Percentiles rank a stretch among this genome's conserved stretches.
Conservation (phyloP, 345 rosid species). For the Dipteronia dyeriana region DNA sequence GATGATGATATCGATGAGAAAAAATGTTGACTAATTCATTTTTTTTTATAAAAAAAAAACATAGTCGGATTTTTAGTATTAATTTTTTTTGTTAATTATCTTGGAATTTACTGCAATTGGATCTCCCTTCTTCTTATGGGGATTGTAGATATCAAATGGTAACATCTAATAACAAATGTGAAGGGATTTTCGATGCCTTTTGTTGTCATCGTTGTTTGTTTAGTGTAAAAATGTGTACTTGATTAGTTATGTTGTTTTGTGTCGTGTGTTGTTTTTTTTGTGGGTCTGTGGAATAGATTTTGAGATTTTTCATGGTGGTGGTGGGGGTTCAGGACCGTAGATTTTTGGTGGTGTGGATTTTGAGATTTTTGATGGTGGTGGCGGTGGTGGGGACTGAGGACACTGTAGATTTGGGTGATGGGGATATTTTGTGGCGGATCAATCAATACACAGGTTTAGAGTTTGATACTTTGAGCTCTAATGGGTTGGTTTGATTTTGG, state of each 20-base stretch:
- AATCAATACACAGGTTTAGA: no score
- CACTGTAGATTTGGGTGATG: no score
- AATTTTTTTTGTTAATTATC: background rate
- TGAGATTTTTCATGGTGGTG: background rate
- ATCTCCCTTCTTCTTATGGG: constrained; percentile 9
- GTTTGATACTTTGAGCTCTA: no score
- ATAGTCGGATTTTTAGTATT: no score
- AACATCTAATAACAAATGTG: constrained; percentile 20
- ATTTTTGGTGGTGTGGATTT: constrained; percentile 17
- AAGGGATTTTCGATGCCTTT: background rate
- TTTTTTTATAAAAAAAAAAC: background rate
- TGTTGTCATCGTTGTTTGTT: background rate
- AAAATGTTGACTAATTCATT: background rate
- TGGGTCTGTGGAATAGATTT: background rate
- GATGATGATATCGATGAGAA: constrained; percentile 13
- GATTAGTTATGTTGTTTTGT: background rate
- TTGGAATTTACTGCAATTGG: background rate
- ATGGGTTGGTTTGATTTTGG: no score
- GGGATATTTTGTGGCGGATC: no score
- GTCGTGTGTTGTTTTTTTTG: background rate
- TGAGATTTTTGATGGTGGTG: no score
- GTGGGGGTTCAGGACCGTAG: background rate
- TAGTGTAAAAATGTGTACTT: background rate
- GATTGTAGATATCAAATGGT: constrained; percentile 34
- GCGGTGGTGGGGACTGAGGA: no score